Evolutionary conservation across 1,284 basidiomycete species (phyloP).

Genomic region (Trichosporon ovoides): DNA sequence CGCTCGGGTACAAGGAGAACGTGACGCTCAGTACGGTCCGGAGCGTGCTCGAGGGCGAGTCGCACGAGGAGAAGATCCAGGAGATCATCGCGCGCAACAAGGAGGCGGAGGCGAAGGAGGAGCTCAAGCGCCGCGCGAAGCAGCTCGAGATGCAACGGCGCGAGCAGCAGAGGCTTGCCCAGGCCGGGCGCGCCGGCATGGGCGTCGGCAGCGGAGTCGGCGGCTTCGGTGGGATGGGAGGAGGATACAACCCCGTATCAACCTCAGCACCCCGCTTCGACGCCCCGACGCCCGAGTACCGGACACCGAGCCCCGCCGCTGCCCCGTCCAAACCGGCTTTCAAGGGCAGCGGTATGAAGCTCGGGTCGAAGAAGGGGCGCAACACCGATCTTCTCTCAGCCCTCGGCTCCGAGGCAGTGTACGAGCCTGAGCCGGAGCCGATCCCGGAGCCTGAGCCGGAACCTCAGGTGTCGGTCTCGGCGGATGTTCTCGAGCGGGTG

Average conservation of each 20-base stretch:
- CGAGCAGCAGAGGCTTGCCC: slow-evolving; percentile 74
- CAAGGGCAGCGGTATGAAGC: slow-evolving; percentile 95
- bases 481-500: slow-evolving; percentile 67
- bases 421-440: slow-evolving; percentile 53
- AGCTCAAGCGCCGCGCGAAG: slow-evolving; percentile 94
- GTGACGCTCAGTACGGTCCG: slow-evolving; percentile 87
- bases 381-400: slow-evolving; percentile 80
- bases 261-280: slow-evolving; percentile 58
- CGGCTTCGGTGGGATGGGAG: slow-evolving; percentile 46
- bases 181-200: slow-evolving; percentile 50
- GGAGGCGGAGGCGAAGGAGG: slow-evolving; percentile 98
- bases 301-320: slow-evolving; percentile 46
- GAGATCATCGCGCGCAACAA: slow-evolving; percentile 99
- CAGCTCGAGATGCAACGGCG: slow-evolving; percentile 97
- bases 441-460: slow-evolving; percentile 54
- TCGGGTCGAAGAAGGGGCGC: slow-evolving; percentile 82
- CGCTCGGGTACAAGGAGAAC: slow-evolving; percentile 88
- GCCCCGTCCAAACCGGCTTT: slow-evolving; percentile 68
- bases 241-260: slow-evolving; percentile 58
- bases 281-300: slow-evolving; percentile 44
- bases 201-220: slow-evolving; percentile 52
- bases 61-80: slow-evolving; percentile 99
- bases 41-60: slow-evolving; percentile 94
- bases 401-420: slow-evolving; percentile 69
- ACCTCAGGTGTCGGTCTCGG: slow-evolving; percentile 48